Conservation (phyloP, 805 yeast genomes). For the Wickerhamomyces tratensis region DNA sequence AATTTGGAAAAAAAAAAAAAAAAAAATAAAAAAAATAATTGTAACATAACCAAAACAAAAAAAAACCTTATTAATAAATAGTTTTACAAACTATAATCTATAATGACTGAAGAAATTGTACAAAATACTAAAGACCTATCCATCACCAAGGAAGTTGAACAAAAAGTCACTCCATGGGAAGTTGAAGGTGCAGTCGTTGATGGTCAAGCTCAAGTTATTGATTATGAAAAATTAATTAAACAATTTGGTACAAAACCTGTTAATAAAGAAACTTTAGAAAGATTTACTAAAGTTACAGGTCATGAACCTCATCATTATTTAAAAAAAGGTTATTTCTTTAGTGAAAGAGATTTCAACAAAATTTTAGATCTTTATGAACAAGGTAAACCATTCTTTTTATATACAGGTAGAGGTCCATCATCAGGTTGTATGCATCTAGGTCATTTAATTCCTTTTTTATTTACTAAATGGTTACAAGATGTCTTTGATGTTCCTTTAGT, state of each 20-base stretch:
- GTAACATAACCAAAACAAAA: too few relatives aligned
- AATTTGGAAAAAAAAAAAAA: too few relatives aligned
- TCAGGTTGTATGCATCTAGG: conserved; percentile 94
- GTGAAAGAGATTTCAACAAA: conserved; percentile 72
- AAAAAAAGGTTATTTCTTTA: conserved; percentile 85
- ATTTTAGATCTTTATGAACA: conserved; percentile 87
- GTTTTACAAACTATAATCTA: too few relatives aligned
- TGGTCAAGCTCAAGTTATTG: conserved; percentile 84
- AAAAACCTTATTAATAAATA: too few relatives aligned
- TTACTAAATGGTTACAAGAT: conserved; percentile 97
- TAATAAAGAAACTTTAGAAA: conserved; percentile 54
- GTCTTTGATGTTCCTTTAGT: conserved; percentile 95
- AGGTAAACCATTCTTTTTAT: conserved; percentile 90
- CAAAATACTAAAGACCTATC: too few relatives aligned
- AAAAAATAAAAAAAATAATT: too few relatives aligned
- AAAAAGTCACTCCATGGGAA: conserved; percentile 92
- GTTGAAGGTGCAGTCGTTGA: conserved; percentile 97
- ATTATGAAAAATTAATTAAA: conserved; percentile 77
- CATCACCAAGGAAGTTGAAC: conserved; percentile 24
- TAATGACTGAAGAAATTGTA: too few relatives aligned
- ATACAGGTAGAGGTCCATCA: conserved; percentile 97
- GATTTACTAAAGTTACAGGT: conserved; percentile 82
- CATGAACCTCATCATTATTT: conserved; percentile 84
- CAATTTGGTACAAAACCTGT: conserved; percentile 83
- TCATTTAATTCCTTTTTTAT: conserved; percentile 90